Evolutionary conservation across 306 rosid genomes (phyloP), one percentile per base, ranked within the genome.

Genomic region (Sechiopsis laciniata): DNA sequence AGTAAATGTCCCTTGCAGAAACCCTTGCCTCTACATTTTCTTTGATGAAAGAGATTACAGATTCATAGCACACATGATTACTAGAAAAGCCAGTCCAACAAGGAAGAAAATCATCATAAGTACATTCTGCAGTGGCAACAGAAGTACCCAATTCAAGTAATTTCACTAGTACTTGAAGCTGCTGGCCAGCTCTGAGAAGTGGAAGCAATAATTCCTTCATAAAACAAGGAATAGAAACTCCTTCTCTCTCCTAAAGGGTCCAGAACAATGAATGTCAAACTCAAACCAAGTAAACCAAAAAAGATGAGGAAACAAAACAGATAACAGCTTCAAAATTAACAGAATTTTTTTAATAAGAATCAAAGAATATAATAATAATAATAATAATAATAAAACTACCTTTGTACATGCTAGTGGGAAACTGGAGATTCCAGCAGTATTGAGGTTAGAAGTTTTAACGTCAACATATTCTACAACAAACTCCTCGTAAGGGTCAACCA

Each of bases 151-250:
- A 77, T 81, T 91, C 97, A 81, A 91, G 88, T 83, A 94, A 85
- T 84, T 91, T 91, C 83, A 85, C 82, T 51, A 94, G 83, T 55
- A 91, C 92, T 88, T 89, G 96, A 74, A 94, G 96, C 81, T 94
- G 99, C 85, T 87, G 97, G 63, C 97, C 99, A 74, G 96, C 97
- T 84, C 99, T 83, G 11, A 89, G 78, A 69, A 91, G 99, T 52
- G 97, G 99, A 83, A 84, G 79, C 86, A 90, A 60, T 42, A 55
- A 59, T 53, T 89, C 87, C 77, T 77, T 85, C 62, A 94, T 84
- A 84, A 94, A 94, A 76, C 85, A 89, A 76, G 99, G 97, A 84
- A 89, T 35, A 6, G 90, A 48, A 80, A 85, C 94, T 83, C 87
- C 95, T 73, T 82, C 94, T 82, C 82, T 88, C 76, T 86, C 91